Conservation (phyloP, 2,329 filamentous ascomycete species). For the Chaetomium sp. region DNA sequence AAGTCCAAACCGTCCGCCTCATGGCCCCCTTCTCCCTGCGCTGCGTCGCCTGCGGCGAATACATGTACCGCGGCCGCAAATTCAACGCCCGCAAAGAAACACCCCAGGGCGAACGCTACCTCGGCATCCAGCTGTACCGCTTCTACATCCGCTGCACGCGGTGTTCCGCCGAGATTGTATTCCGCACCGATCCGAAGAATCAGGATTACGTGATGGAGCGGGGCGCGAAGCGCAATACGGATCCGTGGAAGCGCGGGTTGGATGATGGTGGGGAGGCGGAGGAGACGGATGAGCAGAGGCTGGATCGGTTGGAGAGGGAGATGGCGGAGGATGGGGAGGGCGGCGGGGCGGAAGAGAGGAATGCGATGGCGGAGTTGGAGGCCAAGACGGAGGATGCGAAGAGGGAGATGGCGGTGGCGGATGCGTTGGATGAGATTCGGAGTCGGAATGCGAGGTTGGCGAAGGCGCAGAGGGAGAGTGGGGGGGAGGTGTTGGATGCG, state of each 20-base stretch:
- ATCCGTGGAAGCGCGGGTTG: constrained; percentile 68
- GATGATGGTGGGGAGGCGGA: constrained; percentile 53
- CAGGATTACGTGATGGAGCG: constrained; percentile 70
- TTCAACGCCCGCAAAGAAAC: constrained; percentile 96
- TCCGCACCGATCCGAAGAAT: constrained; percentile 91
- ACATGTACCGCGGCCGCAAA: constrained; percentile 74
- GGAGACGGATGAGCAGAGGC: constrained; percentile 80
- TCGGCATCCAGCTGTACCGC: constrained; percentile 77
- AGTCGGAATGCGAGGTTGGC: constrained; percentile 86
- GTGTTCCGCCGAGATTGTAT: constrained; percentile 81
- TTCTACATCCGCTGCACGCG: constrained; percentile 90
- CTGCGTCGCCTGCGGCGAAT: constrained; percentile 41
- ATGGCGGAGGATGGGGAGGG: constrained; percentile 57
- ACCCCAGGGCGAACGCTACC: constrained; percentile 79
- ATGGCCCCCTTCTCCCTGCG: constrained; percentile 86
- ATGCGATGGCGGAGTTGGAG: constrained; percentile 93
- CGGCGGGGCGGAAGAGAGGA: constrained; percentile 62
- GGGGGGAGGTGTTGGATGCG: constrained; percentile 53
- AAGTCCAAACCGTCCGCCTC: constrained; percentile 77
- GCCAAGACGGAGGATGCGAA: constrained; percentile 89
- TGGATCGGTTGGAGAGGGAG: constrained; percentile 77
- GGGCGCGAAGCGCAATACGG: constrained; percentile 87
- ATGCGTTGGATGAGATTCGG: constrained; percentile 90
- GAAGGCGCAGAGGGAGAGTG: constrained; percentile 62
- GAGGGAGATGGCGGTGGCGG: constrained; percentile 92